These are phyloP conservation scores for Phytopythium kandeliae DNA, from an alignment of 352 stramenopile species.

Conservation along the genomic window DNA sequence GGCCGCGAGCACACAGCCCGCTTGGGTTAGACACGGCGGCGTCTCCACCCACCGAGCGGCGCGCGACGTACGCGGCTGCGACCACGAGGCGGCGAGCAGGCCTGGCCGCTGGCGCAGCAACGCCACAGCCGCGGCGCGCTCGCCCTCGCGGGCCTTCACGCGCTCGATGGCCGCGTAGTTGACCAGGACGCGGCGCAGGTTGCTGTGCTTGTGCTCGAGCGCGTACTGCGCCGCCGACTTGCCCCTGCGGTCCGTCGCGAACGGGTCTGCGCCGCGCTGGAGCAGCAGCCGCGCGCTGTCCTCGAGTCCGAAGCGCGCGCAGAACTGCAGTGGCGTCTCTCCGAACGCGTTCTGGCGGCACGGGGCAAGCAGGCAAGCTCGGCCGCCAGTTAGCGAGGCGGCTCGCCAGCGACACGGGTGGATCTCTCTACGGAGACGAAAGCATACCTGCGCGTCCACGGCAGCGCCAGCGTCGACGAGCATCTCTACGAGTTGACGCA, in stretches of 20 bases:
- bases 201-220: slow-evolving; percentile 19
- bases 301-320: slow-evolving; percentile 40
- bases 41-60: too few relatives aligned
- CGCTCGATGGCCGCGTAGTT: slow-evolving; percentile 40
- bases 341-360: slow-evolving; percentile 51
- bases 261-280: slow-evolving; percentile 23
- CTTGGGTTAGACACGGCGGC: too few relatives aligned
- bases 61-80: slow-evolving; percentile 35
- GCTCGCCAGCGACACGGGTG: too few relatives aligned
- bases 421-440: too few relatives aligned
- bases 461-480: slow-evolving; percentile 28
- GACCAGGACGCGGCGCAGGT: slow-evolving; percentile 33
- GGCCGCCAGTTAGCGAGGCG: neutral
- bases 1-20: too few relatives aligned
- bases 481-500: slow-evolving; percentile 28
- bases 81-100: slow-evolving; percentile 40
- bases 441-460: slow-evolving; percentile 48
- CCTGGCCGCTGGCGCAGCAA: slow-evolving; percentile 39
- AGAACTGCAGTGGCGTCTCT: slow-evolving; percentile 52
- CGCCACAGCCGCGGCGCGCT: slow-evolving; percentile 12
- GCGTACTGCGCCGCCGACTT: slow-evolving; percentile 41
- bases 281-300: slow-evolving; percentile 57
- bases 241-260: slow-evolving; percentile 26
- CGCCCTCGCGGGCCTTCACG: slow-evolving; percentile 23
- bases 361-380: neutral